Evolutionary conservation across 768 basidiomycete species (phyloP).

Genomic region (Tricholomella constricta): DNA sequence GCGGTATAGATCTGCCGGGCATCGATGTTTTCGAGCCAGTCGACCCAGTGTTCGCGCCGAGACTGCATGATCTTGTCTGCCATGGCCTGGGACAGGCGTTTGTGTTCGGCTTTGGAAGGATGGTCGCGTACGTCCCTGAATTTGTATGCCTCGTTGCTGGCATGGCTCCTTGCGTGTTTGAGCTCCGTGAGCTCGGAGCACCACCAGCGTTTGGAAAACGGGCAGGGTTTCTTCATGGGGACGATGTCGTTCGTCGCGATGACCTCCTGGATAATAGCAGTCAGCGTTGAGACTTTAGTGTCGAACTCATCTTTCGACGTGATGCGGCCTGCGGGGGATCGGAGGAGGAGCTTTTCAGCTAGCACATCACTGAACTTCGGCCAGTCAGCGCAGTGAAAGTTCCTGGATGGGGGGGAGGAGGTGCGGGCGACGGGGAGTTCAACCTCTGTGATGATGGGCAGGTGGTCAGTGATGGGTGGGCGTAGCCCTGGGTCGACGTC

Average conservation of each 20-base stretch:
- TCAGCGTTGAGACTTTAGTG: background rate
- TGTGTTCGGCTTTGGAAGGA: background rate
- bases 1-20: too few species aligned
- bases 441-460: slow-evolving; percentile 29
- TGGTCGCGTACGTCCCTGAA: background rate
- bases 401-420: background rate
- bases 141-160: background rate
- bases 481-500: background rate
- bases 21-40: slow-evolving; percentile 3
- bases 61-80: background rate
- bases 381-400: slow-evolving; percentile 28
- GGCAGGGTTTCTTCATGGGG: slow-evolving; percentile 11
- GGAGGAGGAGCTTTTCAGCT: background rate
- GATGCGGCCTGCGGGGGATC: background rate
- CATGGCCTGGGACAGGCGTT: background rate
- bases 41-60: background rate
- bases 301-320: slow-evolving; percentile 1
- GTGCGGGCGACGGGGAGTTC: slow-evolving; percentile 13
- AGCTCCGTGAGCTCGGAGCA: slow-evolving; percentile 9
- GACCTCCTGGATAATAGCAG: slow-evolving; percentile 4
- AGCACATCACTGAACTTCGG: slow-evolving; percentile 17
- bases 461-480: slow-evolving; percentile 31
- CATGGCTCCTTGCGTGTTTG: background rate
- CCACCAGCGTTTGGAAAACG: slow-evolving; percentile 25
- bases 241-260: background rate